A percentile compares a stretch with the other conserved stretches of the same genome.
These are phyloP conservation scores for Ogataea naganishii DNA, from an alignment of 805 yeast species.

Conservation along the genomic window DNA sequence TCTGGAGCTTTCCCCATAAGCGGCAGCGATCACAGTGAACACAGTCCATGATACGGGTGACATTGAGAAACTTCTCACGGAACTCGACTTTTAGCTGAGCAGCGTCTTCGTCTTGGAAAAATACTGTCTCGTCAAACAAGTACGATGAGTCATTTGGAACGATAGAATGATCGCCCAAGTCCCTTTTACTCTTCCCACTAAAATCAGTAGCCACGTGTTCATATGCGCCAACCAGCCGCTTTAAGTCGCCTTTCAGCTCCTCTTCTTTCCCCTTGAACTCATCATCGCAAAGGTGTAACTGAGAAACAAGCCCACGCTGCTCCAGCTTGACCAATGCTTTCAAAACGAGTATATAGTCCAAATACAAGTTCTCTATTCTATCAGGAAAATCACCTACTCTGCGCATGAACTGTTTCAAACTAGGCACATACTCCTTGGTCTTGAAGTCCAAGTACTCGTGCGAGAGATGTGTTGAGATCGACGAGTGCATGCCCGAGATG, in stretches of 20 bases:
- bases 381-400: conserved; percentile 89
- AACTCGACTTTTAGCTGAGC: conserved; percentile 76
- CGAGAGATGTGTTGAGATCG: conserved; percentile 87
- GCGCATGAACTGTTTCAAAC: conserved; percentile 71
- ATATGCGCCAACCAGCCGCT: conserved; percentile 22
- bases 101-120: conserved; percentile 36
- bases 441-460: conserved; percentile 66
- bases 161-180: conserved; percentile 7
- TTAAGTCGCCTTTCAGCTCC: conserved; percentile 20
- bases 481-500: conserved; percentile 90
- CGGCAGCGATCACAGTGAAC: conserved; percentile 98
- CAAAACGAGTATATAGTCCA: conserved; percentile 82
- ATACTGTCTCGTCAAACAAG: conserved; percentile 35
- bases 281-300: conserved; percentile 19
- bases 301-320: conserved; percentile 20
- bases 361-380: conserved; percentile 79
- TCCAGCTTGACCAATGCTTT: conserved; percentile 65
- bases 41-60: conserved; percentile 92
- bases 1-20: conserved; percentile 96
- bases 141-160: conserved; percentile 11
- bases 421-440: conserved; percentile 79
- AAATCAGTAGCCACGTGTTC: conserved; percentile 10
- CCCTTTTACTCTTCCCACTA: conserved; percentile 5
- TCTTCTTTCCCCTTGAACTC: conserved; percentile 21
- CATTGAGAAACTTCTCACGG: conserved; percentile 77